A percentile compares a stretch with the other conserved stretches of the same genome.
Conservation (phyloP, 73 alveolate species). For the Paramecium biaurelia region DNA sequence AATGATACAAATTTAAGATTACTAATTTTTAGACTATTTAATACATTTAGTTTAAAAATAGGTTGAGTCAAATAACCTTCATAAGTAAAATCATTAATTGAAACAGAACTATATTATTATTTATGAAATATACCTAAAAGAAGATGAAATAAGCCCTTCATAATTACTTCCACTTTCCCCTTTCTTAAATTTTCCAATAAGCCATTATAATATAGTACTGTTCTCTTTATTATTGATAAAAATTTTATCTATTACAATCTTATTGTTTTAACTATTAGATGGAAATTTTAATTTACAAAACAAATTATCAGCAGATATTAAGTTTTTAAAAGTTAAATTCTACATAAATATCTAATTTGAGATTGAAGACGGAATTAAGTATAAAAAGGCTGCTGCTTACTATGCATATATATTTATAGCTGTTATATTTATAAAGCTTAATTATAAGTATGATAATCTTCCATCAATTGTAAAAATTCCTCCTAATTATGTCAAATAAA, state of each 20-base stretch:
- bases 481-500: not conserved
- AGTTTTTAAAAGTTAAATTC: not conserved
- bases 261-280: not conserved
- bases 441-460: not conserved
- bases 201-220: not conserved
- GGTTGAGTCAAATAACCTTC: not conserved
- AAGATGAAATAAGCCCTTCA: not conserved
- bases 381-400: not conserved
- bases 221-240: not conserved
- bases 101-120: not conserved
- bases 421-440: not conserved
- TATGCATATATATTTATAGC: not conserved
- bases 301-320: not conserved
- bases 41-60: not conserved
- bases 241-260: not conserved
- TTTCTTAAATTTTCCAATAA: not conserved
- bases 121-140: not conserved
- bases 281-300: not conserved
- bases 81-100: not conserved
- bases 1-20: not conserved
- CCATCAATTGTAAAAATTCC: not conserved
- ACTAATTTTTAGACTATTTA: not conserved
- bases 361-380: not conserved
- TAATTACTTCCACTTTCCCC: not conserved
- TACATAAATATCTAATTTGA: not conserved